phyloP scores from a whole-genome alignment of 495 filamentous ascomycete genomes.

The Neurospora pannonica region DNA sequence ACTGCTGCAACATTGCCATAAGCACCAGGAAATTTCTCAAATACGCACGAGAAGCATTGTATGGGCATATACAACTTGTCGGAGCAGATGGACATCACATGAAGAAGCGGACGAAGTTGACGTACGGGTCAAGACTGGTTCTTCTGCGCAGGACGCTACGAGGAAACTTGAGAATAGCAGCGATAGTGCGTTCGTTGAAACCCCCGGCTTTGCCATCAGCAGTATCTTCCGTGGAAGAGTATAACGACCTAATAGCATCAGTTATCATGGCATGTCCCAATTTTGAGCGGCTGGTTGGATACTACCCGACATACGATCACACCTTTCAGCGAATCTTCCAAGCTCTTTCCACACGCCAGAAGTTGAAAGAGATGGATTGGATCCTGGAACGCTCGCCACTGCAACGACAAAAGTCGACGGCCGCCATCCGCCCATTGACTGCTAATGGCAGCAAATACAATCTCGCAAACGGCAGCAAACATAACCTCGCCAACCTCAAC shows the following conservation, averaged over 20 bases:
- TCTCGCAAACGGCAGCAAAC: slow-evolving; percentile 6
- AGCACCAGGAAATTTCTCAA: slow-evolving; percentile 60
- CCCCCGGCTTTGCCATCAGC: slow-evolving; percentile 54
- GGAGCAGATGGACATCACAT: slow-evolving; percentile 57
- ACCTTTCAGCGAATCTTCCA: slow-evolving; percentile 66
- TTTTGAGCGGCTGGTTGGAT: slow-evolving; percentile 63
- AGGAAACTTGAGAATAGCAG: slow-evolving; percentile 58
- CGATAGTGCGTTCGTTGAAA: slow-evolving; percentile 64
- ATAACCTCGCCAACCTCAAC: neutral
- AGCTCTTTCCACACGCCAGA: slow-evolving; percentile 65
- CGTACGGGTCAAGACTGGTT: slow-evolving; percentile 58
- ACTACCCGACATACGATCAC: slow-evolving; percentile 60
- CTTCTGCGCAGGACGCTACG: slow-evolving; percentile 69
- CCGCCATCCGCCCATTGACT: neutral
- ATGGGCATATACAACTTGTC: slow-evolving; percentile 60
- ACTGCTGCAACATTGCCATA: slow-evolving; percentile 57
- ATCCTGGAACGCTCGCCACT: slow-evolving; percentile 41
- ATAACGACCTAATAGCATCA: slow-evolving; percentile 65
- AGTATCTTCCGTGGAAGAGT: slow-evolving; percentile 43
- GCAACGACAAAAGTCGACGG: slow-evolving; percentile 16
- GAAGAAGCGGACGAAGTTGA: slow-evolving; percentile 59
- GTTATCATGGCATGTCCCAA: slow-evolving; percentile 82
- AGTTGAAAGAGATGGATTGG: slow-evolving; percentile 75
- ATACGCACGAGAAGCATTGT: slow-evolving; percentile 56
- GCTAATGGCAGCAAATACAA: neutral